Evolutionary conservation across 371 early-diverging fungal species (phyloP), one percentile per base, ranked within the genome.

Genomic region (Aphelidium insulamus): DNA sequence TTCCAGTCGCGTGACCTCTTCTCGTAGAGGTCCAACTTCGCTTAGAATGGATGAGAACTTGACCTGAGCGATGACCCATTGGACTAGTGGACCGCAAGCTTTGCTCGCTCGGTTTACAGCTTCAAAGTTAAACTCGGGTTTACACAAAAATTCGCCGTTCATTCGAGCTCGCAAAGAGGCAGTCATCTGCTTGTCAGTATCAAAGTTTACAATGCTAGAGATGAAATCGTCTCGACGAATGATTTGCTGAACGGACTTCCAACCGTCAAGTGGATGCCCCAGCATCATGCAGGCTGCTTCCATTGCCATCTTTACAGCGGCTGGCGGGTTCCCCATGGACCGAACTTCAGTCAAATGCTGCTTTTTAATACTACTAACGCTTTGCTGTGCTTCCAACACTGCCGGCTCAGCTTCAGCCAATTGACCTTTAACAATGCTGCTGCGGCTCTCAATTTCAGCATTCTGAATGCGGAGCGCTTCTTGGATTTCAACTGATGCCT

Each of bases 141-240:
- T 71, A 19, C 49, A 49, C 30, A 94, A 46, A 54, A 72, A 95
- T 24, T 67, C 66, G 23, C 57, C 51, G 17, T 57, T 66, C 62
- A 90, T 78, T 38, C 67, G 69, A 17, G 81, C 75, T 12, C 84
- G 72, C 39, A 85, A 52, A 5, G 54, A 32, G 26, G 54, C 57
- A 6, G 73, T 76, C 66, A 86, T 68, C 39, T 72, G 69, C 6
- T 38, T 44, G 40, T 82, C 78, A 1, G 91, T 86, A 50, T 80
- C 73, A 48, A 74, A 97, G 50, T 84, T 79, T 44, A 94, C 80
- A 48, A 98, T 94, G 44, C 79, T 90, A 11, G 81, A 49, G 43
- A 98, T 97, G 48, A 98, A 97, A 52, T 97, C 97, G 44, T 94
- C 97, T 39, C 78, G 69, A 44, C 94, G 78, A 38, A 98, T 72